These are phyloP conservation scores for Lactifluus pinguis DNA, from an alignment of 768 basidiomycete species.

Conservation along the genomic window DNA sequence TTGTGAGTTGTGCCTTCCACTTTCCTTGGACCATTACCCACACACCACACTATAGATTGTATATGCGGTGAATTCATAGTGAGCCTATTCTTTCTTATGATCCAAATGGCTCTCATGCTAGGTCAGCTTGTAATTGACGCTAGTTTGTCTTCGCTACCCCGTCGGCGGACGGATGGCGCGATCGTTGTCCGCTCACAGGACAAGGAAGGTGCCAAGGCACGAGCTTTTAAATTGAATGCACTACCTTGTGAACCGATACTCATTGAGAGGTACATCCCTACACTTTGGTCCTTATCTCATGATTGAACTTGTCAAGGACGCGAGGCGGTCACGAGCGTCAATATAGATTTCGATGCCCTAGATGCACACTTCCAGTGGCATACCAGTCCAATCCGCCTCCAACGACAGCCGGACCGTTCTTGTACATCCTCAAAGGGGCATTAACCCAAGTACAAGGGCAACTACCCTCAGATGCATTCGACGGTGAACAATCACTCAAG, in stretches of 20 bases:
- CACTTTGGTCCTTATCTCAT: constrained; percentile 21
- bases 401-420: constrained; percentile 62
- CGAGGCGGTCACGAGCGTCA: constrained; percentile 64
- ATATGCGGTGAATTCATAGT: constrained; percentile 85
- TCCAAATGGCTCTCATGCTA: not conserved
- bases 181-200: constrained; percentile 73
- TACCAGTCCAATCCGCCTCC: constrained; percentile 78
- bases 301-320: constrained; percentile 31
- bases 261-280: constrained; percentile 55
- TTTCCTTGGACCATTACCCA: constrained; percentile 4
- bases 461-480: constrained; percentile 76
- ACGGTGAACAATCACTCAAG: constrained; percentile 31
- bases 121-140: constrained; percentile 74
- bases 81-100: constrained; percentile 22
- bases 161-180: constrained; percentile 69
- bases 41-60: constrained; percentile 45
- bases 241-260: constrained; percentile 58
- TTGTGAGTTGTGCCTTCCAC: constrained; percentile 44
- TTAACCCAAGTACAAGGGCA: constrained; percentile 87
- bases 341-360: constrained; percentile 59
- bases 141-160: constrained; percentile 55
- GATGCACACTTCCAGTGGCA: constrained; percentile 57
- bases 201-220: constrained; percentile 43
- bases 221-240: constrained; percentile 85
- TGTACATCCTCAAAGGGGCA: constrained; percentile 75